phyloP scores from a whole-genome alignment of 169 alveolate genomes.

The Amoebophrya sp. region DNA sequence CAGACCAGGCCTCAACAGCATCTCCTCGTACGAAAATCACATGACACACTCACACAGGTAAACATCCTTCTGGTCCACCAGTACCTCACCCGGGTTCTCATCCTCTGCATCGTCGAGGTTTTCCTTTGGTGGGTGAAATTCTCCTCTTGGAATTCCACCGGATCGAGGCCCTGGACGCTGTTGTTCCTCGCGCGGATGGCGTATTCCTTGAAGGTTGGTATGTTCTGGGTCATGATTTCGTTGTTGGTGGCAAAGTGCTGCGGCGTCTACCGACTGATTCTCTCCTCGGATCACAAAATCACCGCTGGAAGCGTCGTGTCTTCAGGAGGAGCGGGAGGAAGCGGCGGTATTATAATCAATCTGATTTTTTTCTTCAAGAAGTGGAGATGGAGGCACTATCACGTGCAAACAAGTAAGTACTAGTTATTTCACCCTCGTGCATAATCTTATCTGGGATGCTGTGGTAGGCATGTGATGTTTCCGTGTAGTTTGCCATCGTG shows the following conservation, averaged over 20 bases:
- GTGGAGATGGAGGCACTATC: too few relatives aligned
- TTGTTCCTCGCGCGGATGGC: not conserved
- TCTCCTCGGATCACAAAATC: not conserved
- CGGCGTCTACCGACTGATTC: not conserved
- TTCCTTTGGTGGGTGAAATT: not conserved
- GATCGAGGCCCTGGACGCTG: not conserved
- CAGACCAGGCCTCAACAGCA: too few relatives aligned
- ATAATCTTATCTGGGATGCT: too few relatives aligned
- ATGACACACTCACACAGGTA: too few relatives aligned
- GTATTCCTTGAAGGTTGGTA: not conserved
- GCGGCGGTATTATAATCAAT: too few relatives aligned
- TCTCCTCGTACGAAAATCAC: too few relatives aligned
- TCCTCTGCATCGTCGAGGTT: not conserved
- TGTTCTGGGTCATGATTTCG: not conserved
- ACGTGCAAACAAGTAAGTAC: too few relatives aligned
- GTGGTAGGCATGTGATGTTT: too few relatives aligned
- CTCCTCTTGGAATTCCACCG: not conserved
- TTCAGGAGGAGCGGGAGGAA: not conserved
- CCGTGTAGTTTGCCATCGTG: too few relatives aligned
- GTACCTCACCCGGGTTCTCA: not conserved
- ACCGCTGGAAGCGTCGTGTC: too few relatives aligned
- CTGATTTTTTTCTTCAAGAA: too few relatives aligned
- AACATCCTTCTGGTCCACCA: not conserved
- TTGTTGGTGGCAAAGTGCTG: not conserved
- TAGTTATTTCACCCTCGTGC: too few relatives aligned